Conservation (phyloP, 495 filamentous ascomycete species). For the Penicillium bialowiezense region DNA sequence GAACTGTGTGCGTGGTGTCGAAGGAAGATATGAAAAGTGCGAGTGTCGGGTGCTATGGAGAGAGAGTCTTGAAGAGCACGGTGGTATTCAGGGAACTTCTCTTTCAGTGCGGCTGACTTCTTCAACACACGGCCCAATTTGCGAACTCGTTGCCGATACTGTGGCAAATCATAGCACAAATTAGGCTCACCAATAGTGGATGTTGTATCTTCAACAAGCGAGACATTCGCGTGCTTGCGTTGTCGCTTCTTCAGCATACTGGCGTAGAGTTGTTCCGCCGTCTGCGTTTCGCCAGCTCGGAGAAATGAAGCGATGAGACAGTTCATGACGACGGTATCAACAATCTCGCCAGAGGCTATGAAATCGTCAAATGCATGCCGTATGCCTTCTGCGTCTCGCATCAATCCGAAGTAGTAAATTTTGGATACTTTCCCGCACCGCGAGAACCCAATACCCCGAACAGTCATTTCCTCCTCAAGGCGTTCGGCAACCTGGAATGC, state of each 20-base stretch:
- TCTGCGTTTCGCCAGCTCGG: slow-evolving; percentile 62
- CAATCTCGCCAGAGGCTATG: slow-evolving; percentile 75
- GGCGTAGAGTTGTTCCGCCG: slow-evolving; percentile 75
- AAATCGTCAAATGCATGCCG: slow-evolving; percentile 71
- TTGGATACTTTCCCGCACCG: slow-evolving; percentile 74
- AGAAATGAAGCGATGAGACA: slow-evolving; percentile 78
- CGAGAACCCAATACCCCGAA: slow-evolving; percentile 59
- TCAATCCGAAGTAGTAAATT: slow-evolving; percentile 79
- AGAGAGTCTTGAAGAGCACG: slow-evolving; percentile 38
- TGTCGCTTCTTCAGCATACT: slow-evolving; percentile 64
- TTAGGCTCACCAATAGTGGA: background rate
- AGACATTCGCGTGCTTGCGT: slow-evolving; percentile 3
- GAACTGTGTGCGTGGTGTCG: slow-evolving; percentile 33
- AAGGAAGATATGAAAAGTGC: slow-evolving; percentile 45
- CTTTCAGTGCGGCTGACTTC: slow-evolving; percentile 27
- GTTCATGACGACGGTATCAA: slow-evolving; percentile 86
- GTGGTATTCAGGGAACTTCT: slow-evolving; percentile 28
- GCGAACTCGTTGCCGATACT: slow-evolving; percentile 29
- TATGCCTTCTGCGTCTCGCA: slow-evolving; percentile 63
- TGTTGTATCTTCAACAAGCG: background rate
- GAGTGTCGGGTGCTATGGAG: slow-evolving; percentile 40
- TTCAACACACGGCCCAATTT: slow-evolving; percentile 39
- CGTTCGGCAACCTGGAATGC: slow-evolving; percentile 81
- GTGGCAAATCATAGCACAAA: slow-evolving; percentile 10
- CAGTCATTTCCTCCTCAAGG: slow-evolving; percentile 75